phyloP scores from a whole-genome alignment of 2,329 filamentous ascomycete species.

The Moelleriella libera region DNA sequence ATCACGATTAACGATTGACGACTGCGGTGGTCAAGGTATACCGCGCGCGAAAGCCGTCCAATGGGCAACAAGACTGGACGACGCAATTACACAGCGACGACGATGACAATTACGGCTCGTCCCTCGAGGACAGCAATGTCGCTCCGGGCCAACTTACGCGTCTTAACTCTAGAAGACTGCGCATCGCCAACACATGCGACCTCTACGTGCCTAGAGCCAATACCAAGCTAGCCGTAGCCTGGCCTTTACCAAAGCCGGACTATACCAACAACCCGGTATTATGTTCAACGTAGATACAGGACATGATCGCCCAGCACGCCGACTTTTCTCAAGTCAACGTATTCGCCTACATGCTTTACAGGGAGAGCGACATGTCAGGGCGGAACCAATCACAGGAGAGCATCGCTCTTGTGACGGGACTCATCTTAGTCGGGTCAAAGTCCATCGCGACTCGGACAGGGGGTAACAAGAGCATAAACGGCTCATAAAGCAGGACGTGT shows the following conservation, averaged over 20 bases:
- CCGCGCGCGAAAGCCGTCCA: background rate
- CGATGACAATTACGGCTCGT: background rate
- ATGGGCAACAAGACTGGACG: background rate
- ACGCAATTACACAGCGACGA: background rate
- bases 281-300: background rate
- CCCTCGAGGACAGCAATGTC: background rate
- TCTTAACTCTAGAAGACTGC: background rate
- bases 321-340: background rate
- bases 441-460: background rate
- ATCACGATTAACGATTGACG: background rate
- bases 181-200: background rate
- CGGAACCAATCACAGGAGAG: background rate
- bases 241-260: background rate
- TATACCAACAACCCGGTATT: background rate
- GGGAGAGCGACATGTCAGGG: background rate
- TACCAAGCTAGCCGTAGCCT: background rate
- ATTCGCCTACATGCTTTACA: background rate
- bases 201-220: background rate
- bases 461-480: too few relatives aligned
- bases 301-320: background rate
- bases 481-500: too few relatives aligned
- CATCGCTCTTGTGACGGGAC: background rate
- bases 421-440: background rate
- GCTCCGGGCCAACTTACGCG: background rate
- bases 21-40: background rate